Evolutionary conservation across 495 filamentous ascomycete genomes (phyloP).

Genomic region (Hypomontagnella submonticulosa): DNA sequence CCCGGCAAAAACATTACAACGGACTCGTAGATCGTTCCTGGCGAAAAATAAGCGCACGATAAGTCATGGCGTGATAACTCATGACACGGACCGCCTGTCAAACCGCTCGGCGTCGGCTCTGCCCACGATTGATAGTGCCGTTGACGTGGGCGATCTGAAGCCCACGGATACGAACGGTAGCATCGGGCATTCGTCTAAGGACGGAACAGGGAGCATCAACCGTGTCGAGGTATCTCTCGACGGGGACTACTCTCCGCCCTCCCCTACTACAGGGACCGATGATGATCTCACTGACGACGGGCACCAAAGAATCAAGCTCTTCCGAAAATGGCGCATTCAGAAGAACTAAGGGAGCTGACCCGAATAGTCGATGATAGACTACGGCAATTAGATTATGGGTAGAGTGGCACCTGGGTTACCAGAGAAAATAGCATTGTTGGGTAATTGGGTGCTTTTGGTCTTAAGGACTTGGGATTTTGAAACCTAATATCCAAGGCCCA

Average conservation of each 20-base stretch:
- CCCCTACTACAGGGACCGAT: slow-evolving; percentile 15
- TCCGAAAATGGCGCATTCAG: slow-evolving; percentile 40
- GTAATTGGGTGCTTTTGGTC: too few species aligned
- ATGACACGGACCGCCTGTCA: slow-evolving; percentile 3
- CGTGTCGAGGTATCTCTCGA: slow-evolving; percentile 25
- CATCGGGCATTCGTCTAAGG: slow-evolving; percentile 33
- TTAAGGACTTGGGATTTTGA: background rate
- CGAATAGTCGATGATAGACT: background rate
- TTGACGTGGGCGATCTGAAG: slow-evolving; percentile 32
- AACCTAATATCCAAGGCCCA: background rate
- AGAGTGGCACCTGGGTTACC: too few species aligned
- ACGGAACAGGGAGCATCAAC: slow-evolving; percentile 36
- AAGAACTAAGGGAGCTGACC: slow-evolving; percentile 25
- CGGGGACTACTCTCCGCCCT: slow-evolving; percentile 30
- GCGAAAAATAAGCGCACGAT: slow-evolving; percentile 44
- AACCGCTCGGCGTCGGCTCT: slow-evolving; percentile 16
- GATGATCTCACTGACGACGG: slow-evolving; percentile 30
- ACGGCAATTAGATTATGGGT: slow-evolving; percentile 2
- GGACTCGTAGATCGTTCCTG: slow-evolving; percentile 43
- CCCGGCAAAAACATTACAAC: slow-evolving; percentile 42
- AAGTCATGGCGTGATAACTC: slow-evolving; percentile 35
- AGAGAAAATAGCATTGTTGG: too few species aligned
- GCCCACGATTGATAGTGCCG: slow-evolving; percentile 28
- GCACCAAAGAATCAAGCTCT: slow-evolving; percentile 35
- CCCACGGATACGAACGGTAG: slow-evolving; percentile 31